These are phyloP conservation scores for Penicillium coprophilum DNA, from an alignment of 495 filamentous ascomycete genomes.

Conservation along the genomic window DNA sequence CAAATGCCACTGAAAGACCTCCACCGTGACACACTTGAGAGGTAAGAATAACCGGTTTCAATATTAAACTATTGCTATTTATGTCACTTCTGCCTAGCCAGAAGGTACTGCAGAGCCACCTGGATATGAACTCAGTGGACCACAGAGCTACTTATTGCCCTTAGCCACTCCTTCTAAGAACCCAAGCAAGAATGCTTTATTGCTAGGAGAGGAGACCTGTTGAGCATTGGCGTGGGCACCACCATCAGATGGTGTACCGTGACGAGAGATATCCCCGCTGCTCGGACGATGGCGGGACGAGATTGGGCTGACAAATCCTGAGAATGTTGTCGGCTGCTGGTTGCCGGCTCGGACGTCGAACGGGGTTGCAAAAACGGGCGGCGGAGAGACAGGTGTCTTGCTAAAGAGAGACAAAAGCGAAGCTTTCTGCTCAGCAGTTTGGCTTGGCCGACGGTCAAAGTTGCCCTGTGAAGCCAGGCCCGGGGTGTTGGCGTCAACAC, in stretches of 20 bases:
- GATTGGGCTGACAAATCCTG: slow-evolving; percentile 50
- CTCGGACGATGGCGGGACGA: slow-evolving; percentile 36
- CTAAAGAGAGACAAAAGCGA: slow-evolving; percentile 70
- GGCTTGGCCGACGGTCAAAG: slow-evolving; percentile 44
- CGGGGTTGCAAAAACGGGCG: slow-evolving; percentile 18
- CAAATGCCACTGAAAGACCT: no score
- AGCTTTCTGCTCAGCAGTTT: slow-evolving; percentile 62
- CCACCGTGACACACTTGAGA: no score
- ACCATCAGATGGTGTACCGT: slow-evolving; percentile 39
- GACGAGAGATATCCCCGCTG: slow-evolving; percentile 42
- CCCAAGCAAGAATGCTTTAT: slow-evolving; percentile 75
- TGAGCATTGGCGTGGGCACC: slow-evolving; percentile 45
- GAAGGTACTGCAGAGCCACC: background rate
- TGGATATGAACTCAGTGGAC: background rate
- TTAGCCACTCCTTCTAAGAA: slow-evolving; percentile 67
- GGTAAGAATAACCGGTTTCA: background rate
- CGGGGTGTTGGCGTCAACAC: background rate
- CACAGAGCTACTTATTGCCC: slow-evolving; percentile 32
- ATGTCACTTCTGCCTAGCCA: background rate
- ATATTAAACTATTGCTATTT: slow-evolving; percentile 4
- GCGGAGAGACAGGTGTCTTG: slow-evolving; percentile 47
- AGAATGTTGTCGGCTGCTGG: slow-evolving; percentile 22
- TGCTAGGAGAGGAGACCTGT: slow-evolving; percentile 60
- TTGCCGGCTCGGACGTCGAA: slow-evolving; percentile 28
- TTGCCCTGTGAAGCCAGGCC: slow-evolving; percentile 17